Percentiles rank a stretch among this genome's conserved stretches.
Conservation (phyloP, 306 rosid genomes). For the Inga oerstediana region DNA sequence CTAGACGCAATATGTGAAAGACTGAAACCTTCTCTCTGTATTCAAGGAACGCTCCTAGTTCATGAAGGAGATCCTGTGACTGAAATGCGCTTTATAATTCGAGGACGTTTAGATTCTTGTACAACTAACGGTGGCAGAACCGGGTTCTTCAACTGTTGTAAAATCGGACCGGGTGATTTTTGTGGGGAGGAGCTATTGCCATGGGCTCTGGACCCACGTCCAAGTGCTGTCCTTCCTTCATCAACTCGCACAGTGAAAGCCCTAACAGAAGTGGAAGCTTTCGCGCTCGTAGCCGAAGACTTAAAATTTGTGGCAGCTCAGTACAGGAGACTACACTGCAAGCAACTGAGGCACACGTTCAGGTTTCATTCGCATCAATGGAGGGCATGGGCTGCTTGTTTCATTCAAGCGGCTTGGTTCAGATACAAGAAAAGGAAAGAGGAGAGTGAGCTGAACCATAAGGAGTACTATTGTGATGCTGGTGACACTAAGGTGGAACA, state of each 20-base stretch:
- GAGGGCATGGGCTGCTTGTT: constrained; percentile 70
- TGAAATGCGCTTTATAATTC: constrained; percentile 56
- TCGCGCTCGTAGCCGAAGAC: constrained; percentile 58
- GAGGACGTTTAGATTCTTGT: constrained; percentile 57
- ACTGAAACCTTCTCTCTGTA: constrained; percentile 53
- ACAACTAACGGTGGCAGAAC: constrained; percentile 66
- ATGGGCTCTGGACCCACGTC: constrained; percentile 65
- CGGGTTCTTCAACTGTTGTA: constrained; percentile 55
- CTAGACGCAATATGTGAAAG: constrained; percentile 67
- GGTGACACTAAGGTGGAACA: constrained; percentile 29
- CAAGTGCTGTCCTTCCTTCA: constrained; percentile 47
- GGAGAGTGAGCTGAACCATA: constrained; percentile 34
- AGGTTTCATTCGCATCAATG: constrained; percentile 58
- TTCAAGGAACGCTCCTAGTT: constrained; percentile 45
- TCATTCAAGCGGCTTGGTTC: constrained; percentile 70
- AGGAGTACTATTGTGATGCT: constrained; percentile 9
- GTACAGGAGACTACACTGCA: constrained; percentile 63
- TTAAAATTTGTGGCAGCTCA: constrained; percentile 60
- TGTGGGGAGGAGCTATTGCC: constrained; percentile 68
- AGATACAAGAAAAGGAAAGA: constrained; percentile 50
- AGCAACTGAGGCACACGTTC: constrained; percentile 51
- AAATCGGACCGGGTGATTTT: constrained; percentile 63
- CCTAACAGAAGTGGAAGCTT: constrained; percentile 60
- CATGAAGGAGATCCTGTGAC: constrained; percentile 61
- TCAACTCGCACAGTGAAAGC: constrained; percentile 61